phyloP scores from a whole-genome alignment of 495 filamentous ascomycete genomes.

The Platismatia glauca region DNA sequence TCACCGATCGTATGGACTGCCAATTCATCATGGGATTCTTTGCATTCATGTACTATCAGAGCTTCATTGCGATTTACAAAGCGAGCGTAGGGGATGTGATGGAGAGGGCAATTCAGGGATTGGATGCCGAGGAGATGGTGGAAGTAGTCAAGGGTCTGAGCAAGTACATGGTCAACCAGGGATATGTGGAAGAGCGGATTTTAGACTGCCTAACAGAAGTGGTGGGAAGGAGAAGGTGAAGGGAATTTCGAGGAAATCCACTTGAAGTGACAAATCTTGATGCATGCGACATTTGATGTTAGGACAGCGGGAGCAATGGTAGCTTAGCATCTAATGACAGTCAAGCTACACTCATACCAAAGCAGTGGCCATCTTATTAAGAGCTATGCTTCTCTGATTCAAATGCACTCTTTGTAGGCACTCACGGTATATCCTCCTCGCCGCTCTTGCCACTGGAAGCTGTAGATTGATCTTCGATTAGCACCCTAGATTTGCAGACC shows the following conservation, averaged over 20 bases:
- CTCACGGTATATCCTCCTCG: not conserved
- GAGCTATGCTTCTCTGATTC: not conserved
- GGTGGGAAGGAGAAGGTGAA: constrained; percentile 15
- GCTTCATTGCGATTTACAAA: constrained; percentile 84
- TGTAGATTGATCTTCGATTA: not conserved
- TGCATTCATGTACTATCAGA: constrained; percentile 95
- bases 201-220: constrained; percentile 17
- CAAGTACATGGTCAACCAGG: constrained; percentile 83
- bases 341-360: not conserved
- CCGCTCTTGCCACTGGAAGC: not conserved
- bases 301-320: not conserved
- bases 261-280: not conserved
- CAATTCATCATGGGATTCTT: constrained; percentile 99
- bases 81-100: constrained; percentile 76
- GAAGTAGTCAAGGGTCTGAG: constrained; percentile 76
- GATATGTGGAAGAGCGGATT: constrained; percentile 55
- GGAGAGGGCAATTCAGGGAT: constrained; percentile 75
- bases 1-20: constrained; percentile 99
- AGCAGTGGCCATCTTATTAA: not conserved
- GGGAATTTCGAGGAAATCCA: not conserved
- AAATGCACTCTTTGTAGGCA: not conserved
- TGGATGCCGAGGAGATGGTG: constrained; percentile 76
- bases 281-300: not conserved
- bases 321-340: not conserved
- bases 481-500: too few species aligned